Conservation (phyloP, 495 filamentous ascomycete genomes). For the Podospora bellae-mahoneyi region DNA sequence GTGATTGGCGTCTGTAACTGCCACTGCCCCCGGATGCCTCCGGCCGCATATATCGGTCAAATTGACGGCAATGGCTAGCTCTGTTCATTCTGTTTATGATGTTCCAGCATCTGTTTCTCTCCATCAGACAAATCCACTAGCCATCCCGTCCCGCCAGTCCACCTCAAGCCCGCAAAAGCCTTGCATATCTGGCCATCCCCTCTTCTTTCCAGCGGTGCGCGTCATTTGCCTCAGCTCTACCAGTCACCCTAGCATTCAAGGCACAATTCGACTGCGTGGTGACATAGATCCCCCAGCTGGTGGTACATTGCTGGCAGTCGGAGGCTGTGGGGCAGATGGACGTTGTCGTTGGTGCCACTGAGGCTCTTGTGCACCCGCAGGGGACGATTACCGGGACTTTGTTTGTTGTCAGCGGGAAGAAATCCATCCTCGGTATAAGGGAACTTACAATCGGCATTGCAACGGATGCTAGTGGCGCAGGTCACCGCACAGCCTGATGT, state of each 20-base stretch:
- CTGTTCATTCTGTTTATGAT: neutral
- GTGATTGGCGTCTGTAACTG: no score
- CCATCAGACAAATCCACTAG: neutral
- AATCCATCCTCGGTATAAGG: neutral
- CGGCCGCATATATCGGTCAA: no score
- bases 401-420: neutral
- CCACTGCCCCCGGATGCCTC: no score
- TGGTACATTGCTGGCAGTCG: slow-evolving; percentile 18
- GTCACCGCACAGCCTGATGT: slow-evolving; percentile 2
- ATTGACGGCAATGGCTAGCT: no score
- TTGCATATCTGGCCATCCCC: neutral
- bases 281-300: slow-evolving; percentile 19
- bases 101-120: neutral
- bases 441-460: neutral
- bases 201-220: neutral
- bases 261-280: slow-evolving; percentile 11
- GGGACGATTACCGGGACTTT: slow-evolving; percentile 19
- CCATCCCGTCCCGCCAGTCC: neutral
- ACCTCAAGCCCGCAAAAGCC: neutral
- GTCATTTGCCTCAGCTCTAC: neutral
- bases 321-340: slow-evolving; percentile 25
- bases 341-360: slow-evolving; percentile 20
- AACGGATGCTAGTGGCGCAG: neutral
- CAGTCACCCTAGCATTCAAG: neutral
- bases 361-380: slow-evolving; percentile 24